Evolutionary conservation across 345 rosid species (phyloP).

Genomic region (Sapria himalayana): DNA sequence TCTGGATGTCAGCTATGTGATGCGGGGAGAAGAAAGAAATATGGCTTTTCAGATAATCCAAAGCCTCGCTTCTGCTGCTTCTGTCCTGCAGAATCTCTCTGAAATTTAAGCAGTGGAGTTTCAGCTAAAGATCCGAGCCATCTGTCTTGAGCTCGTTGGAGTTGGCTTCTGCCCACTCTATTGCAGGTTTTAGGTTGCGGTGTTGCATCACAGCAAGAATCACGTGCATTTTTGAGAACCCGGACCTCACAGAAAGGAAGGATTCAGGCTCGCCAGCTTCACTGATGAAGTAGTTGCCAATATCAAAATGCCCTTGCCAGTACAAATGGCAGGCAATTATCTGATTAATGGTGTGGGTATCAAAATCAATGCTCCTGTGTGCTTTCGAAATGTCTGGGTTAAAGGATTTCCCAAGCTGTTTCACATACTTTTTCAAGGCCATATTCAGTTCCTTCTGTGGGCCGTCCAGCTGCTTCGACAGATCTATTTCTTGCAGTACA

Average conservation of each 20-base stretch:
- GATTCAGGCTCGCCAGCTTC: constrained; percentile 42
- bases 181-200: constrained; percentile 44
- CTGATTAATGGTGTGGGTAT: constrained; percentile 29
- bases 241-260: constrained; percentile 19
- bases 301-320: constrained; percentile 52
- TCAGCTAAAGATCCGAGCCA: constrained; percentile 38
- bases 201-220: constrained; percentile 35
- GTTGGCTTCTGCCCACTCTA: constrained; percentile 45
- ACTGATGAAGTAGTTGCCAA: constrained; percentile 46
- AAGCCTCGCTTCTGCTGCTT: constrained; percentile 28
- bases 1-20: constrained; percentile 24
- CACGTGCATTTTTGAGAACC: constrained; percentile 30
- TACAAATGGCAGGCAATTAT: constrained; percentile 50
- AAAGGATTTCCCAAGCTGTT: constrained; percentile 34
- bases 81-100: constrained; percentile 38
- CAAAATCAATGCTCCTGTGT: constrained; percentile 40
- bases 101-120: constrained; percentile 35
- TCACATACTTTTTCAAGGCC: constrained; percentile 30
- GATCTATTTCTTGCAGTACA: constrained; percentile 27
- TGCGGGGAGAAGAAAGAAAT: constrained; percentile 22
- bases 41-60: constrained; percentile 34
- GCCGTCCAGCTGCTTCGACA: constrained; percentile 31
- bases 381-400: constrained; percentile 55
- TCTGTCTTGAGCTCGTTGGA: constrained; percentile 21
- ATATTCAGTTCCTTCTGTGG: constrained; percentile 33